A percentile compares a stretch with the other conserved stretches of the same genome.
Evolutionary conservation across 2,329 filamentous ascomycete genomes (phyloP).

Genomic region (Ampelomyces quisqualis): DNA sequence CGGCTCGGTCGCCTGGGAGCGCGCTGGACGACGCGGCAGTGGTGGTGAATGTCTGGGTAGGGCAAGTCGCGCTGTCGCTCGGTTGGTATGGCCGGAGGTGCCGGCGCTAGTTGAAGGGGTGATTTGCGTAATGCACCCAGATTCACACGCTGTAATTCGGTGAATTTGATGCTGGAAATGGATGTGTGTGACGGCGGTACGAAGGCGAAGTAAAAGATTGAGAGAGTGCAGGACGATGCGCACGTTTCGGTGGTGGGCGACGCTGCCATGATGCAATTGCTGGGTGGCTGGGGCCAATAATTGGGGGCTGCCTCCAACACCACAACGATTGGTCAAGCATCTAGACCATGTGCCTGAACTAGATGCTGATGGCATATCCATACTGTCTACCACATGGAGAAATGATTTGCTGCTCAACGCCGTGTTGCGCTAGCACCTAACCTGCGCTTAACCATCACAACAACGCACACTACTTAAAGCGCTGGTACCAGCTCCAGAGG

Average conservation of each 20-base stretch:
- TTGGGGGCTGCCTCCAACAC: conserved; percentile 26
- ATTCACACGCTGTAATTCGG: conserved; percentile 9
- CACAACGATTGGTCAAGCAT: neutral
- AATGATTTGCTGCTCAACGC: neutral
- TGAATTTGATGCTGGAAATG: conserved; percentile 4
- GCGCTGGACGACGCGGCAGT: conserved; percentile 9
- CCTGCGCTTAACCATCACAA: neutral
- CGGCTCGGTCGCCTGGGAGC: conserved; percentile 13
- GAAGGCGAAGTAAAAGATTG: conserved; percentile 4
- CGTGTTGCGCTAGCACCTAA: conserved; percentile 4
- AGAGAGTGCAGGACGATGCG: conserved; percentile 15
- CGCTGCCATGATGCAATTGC: conserved; percentile 34
- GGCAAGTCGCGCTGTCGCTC: conserved; percentile 15
- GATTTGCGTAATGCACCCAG: conserved; percentile 11
- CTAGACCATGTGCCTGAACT: neutral
- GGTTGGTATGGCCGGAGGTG: conserved; percentile 15
- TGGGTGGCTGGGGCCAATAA: conserved; percentile 33
- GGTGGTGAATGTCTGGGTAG: conserved; percentile 10
- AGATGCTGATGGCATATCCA: neutral
- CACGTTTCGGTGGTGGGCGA: conserved; percentile 15
- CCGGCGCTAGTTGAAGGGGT: conserved; percentile 26
- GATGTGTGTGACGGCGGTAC: neutral
- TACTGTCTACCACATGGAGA: neutral
- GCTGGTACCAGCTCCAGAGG: too few species aligned
- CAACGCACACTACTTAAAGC: too few species aligned